Evolutionary conservation across 1,284 basidiomycete species (phyloP).

Genomic region (Sporisorium iseilematis-ciliati): DNA sequence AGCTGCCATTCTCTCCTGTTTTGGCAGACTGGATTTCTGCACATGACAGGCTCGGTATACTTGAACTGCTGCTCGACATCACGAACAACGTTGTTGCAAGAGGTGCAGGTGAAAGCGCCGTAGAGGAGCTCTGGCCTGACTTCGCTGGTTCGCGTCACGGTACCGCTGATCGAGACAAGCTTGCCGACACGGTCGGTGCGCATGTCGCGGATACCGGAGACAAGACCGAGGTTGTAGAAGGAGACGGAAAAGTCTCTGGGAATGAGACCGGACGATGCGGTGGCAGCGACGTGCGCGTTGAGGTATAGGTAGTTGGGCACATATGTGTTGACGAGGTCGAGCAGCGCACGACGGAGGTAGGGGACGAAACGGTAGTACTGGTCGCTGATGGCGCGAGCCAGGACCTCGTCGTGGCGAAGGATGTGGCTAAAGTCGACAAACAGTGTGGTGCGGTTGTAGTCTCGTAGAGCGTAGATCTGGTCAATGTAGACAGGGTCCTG

Average conservation of each 20-base stretch:
- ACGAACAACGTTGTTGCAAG: conserved; percentile 86
- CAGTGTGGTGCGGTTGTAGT: conserved; percentile 91
- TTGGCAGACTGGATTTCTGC: conserved; percentile 91
- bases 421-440: conserved; percentile 96
- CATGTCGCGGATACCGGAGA: conserved; percentile 93
- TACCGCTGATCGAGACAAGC: conserved; percentile 65
- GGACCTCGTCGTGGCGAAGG: conserved; percentile 86
- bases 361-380: conserved; percentile 92
- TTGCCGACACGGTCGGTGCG: conserved; percentile 69
- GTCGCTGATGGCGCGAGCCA: conserved; percentile 89
- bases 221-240: conserved; percentile 94
- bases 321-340: conserved; percentile 87
- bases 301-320: conserved; percentile 93
- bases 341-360: conserved; percentile 88
- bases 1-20: conserved; percentile 92
- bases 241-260: conserved; percentile 94
- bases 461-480: conserved; percentile 91
- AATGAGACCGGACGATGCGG: conserved; percentile 81
- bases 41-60: conserved; percentile 97
- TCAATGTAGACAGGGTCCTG: conserved; percentile 80
- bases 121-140: conserved; percentile 94
- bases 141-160: conserved; percentile 94
- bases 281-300: conserved; percentile 74
- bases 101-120: conserved; percentile 92
- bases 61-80: conserved; percentile 99